Evolutionary conservation across 139 green algal species (phyloP), one percentile per base, ranked within the genome.

Genomic region (Nannochloris sp.): DNA sequence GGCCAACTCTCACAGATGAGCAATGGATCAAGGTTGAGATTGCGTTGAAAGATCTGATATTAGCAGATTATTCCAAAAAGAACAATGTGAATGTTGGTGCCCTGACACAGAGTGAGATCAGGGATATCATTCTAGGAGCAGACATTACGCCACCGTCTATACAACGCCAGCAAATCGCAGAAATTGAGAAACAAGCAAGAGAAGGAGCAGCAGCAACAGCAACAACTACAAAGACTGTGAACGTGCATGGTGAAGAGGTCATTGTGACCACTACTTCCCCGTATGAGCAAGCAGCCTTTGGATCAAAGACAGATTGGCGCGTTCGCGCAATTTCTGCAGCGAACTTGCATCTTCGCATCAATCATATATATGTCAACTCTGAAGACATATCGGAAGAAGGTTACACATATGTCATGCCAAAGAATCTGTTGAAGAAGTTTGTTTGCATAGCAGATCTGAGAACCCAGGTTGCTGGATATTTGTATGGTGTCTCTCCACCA

Each of bases 361-460:
- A 95, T 66, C 94, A 98, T 88, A 97, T 99, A 79, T 99, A 99
- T 70, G 90, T 99, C 64, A 96, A 97, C 83, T 75, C 54, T 29
- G 93, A 97, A 31, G 93, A 98, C 79, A 87, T 97, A 67, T 77
- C 81, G 9, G 91, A 97, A 75, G 86, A 59, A 2, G 90, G 92
- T 40, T 98, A 90, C 85, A 98, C 93, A 4, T 99, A 98, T 67
- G 87, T 99, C 48, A 75, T 99, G 84, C 93, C 93, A 56, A 99
- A 99, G 83, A 99, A 99, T 79, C 62, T 99, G 54, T 86, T 99
- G 29, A 96, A 96, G 79, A 95, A 96, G 81, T 98, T 99, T 83
- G 95, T 99, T 71, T 95, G 83, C 75, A 88, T 97, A 49, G 87
- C 93, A 3, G 93, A 99, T 80, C 81, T 98, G 57, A 83, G 93